These are phyloP conservation scores for Komagataella mondaviorum DNA, from an alignment of 805 yeast species.

Conservation along the genomic window DNA sequence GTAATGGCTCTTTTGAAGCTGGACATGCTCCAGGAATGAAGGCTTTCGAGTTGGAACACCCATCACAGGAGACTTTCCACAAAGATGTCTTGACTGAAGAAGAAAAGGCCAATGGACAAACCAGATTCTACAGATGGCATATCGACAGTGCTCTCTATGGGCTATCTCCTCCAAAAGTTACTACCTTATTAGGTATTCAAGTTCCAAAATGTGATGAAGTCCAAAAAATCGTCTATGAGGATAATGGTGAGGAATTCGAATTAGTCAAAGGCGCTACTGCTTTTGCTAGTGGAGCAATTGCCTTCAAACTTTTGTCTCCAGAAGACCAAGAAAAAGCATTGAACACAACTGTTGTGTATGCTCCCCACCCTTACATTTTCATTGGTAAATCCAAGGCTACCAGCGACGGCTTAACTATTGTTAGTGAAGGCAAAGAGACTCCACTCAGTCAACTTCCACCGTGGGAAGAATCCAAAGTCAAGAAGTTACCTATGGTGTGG, in stretches of 20 bases:
- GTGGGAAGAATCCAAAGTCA: conserved; percentile 73
- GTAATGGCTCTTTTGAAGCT: conserved; percentile 61
- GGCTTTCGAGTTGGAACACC: conserved; percentile 53
- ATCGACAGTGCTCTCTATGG: conserved; percentile 84
- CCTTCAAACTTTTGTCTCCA: conserved; percentile 50
- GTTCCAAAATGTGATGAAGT: conserved; percentile 60
- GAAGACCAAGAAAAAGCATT: conserved; percentile 68
- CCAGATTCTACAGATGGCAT: conserved; percentile 89
- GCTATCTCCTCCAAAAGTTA: conserved; percentile 74
- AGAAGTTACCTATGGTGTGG: conserved; percentile 80
- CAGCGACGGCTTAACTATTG: conserved; percentile 79
- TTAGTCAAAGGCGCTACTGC: conserved; percentile 83
- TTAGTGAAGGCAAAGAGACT: conserved; percentile 61
- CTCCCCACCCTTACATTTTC: conserved; percentile 86
- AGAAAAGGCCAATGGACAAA: conserved; percentile 47
- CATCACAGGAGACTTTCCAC: conserved; percentile 76
- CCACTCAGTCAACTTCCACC: conserved; percentile 57
- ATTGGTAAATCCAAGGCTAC: conserved; percentile 75
- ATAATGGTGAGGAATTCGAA: conserved; percentile 47
- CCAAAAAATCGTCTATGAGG: conserved; percentile 55
- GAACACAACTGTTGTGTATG: conserved; percentile 71
- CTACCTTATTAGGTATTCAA: conserved; percentile 71
- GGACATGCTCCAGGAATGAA: conserved; percentile 26
- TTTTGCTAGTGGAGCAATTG: conserved; percentile 73
- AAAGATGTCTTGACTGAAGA: conserved; percentile 48